These are phyloP conservation scores for Fraxinus latifolia DNA, from an alignment of 305 asterid species.

Conservation along the genomic window DNA sequence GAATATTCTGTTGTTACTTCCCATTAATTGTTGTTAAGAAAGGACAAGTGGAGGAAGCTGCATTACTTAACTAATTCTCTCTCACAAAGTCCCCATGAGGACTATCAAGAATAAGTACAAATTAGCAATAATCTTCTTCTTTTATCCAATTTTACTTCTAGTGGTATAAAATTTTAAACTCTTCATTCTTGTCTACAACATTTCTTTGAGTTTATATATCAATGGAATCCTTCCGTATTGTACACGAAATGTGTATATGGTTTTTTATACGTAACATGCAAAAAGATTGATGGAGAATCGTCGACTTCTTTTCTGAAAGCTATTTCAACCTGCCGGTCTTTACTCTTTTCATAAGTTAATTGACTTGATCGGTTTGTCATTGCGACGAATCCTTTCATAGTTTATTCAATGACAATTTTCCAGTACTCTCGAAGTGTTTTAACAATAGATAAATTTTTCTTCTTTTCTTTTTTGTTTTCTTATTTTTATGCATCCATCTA, in stretches of 20 bases:
- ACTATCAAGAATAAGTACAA: neutral
- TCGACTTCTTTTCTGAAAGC: neutral
- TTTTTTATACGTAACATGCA: neutral
- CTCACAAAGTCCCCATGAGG: neutral
- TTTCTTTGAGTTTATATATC: neutral
- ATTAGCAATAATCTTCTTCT: conserved; percentile 4
- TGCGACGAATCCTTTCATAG: neutral
- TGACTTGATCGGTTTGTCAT: neutral
- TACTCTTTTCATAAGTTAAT: neutral
- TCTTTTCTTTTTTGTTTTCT: neutral
- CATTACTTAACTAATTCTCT: neutral
- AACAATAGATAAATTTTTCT: neutral
- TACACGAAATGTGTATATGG: too few relatives aligned
- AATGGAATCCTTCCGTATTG: neutral
- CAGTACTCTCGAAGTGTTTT: neutral
- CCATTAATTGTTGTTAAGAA: neutral
- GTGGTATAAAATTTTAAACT: neutral
- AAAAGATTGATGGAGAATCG: neutral
- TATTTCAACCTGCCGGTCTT: neutral
- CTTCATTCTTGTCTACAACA: neutral
- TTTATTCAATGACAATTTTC: neutral
- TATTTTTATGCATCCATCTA: neutral
- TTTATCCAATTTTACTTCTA: neutral
- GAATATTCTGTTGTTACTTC: neutral
- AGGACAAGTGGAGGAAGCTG: neutral